Base-by-base conservation (phyloP, 129 eudicot species). In the Chrysanthemum makinoi region DNA sequence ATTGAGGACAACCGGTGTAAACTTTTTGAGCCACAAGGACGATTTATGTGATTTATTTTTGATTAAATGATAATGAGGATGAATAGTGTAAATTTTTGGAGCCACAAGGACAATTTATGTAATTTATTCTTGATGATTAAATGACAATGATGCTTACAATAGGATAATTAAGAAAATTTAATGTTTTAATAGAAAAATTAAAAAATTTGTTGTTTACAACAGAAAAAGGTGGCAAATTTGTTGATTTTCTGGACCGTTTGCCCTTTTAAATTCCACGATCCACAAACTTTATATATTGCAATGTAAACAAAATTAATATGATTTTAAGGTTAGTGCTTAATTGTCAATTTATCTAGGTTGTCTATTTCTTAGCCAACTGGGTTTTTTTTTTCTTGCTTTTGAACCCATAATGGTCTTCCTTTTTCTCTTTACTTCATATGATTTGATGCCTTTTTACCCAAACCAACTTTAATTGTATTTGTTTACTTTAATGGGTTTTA, bases 341-440 rank as follows among this genome's bases (percentile, higher is more conserved):
- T 50, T 77, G 80, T 84, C 83, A 74, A 73, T 77, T 80, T 62
- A 62, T 77, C 48, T 68, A 60, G 70, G 80, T 80, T 78, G 85
- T 80, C 76, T 65, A 52, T 55, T 75, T 61, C 72, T 39, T 39
- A 20, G 67, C 81, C 70, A 72, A 69, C 33, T 76, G 82, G 75
- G 57, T 13, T 64, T 33, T 57, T 72, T 13, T 30, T 47, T 52
- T 49, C 72, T 79, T 73, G 70, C 82, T 79, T 82, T 82, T 82
- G 66, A 85, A 52, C 68, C 75, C 59, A 66, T 70, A 60, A 16
- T 80, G 68, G 28, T 56, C 20, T 49, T 80, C 68, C 77, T 75
- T 80, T 70, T 64, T 75, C 69, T 77, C 69, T 19, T 59, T 18
- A 46, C 69, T 17, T 35, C 69, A 62, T 72, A 55, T 78, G 68